Evolutionary conservation across 1,139 yeast species (phyloP), one percentile per base, ranked within the genome.

Genomic region (Geotrichum aggregatum): DNA sequence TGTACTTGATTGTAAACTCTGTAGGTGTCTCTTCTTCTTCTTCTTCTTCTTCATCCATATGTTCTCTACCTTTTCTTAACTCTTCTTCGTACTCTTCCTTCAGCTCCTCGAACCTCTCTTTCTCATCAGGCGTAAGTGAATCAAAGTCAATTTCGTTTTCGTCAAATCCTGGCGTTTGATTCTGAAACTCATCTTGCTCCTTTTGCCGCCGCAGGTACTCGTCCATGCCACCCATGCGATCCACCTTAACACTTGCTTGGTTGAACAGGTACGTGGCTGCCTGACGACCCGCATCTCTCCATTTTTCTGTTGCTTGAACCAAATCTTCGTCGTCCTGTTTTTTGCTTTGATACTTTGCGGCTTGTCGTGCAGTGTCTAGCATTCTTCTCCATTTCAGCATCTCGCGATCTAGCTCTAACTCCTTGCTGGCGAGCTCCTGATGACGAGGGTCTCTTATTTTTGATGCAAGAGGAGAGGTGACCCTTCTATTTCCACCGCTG

Each of bases 221-320:
- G 39, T 66, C 68, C 54, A 75, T 71, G 0, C 81, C 82, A 14
- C 80, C 80, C 65, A 71, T 64, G 51, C 64, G 68, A 22, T 66
- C 65, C 2, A 76, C 69, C 52, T 74, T 75, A 4, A 65, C 58
- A 14, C 67, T 56, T 0, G 77, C 76, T 6, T 73, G 70, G 57
- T 76, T 76, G 30, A 68, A 58, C 35, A 77, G 54, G 56, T 68
- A 76, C 38, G 71, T 70, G 38, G 79, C 71, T 0, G 77, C 77
- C 46, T 62, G 65, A 52, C 73, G 74, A 0, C 77, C 75, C 0
- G 73, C 70, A 7, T 60, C 62, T 52, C 76, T 66, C 80, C 81
- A 77, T 55, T 76, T 74, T 0, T 57, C 63, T 8, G 73, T 71
- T 14, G 75, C 59, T 3, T 55, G 52, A 3, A 56, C 54, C 2